These are phyloP conservation scores for Acanthamoeba castellanii DNA, from an alignment of 208 protist species.

Conservation along the genomic window DNA sequence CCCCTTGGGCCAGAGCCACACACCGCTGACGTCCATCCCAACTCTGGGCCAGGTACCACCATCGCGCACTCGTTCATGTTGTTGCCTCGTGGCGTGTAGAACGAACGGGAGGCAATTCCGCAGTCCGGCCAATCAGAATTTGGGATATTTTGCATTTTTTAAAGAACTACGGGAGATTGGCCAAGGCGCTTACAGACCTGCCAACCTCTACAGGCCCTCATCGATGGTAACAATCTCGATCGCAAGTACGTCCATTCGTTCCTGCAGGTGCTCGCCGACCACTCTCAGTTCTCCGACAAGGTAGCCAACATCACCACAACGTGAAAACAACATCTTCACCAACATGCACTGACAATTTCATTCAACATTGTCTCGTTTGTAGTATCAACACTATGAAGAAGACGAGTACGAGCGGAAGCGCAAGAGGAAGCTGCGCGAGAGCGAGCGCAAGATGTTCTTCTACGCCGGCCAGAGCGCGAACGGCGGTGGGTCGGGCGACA, in stretches of 20 bases:
- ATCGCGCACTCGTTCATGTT: neutral
- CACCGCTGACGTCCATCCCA: conserved; percentile 21
- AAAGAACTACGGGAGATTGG: neutral
- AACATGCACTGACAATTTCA: neutral
- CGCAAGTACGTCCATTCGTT: conserved; percentile 67
- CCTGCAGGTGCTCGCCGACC: conserved; percentile 57
- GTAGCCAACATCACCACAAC: neutral
- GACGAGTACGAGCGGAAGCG: conserved; percentile 64
- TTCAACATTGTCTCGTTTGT: neutral
- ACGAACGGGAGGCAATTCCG: neutral
- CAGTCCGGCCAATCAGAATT: neutral
- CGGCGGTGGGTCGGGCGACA: neutral
- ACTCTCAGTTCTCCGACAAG: conserved; percentile 44
- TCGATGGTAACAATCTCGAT: conserved; percentile 36
- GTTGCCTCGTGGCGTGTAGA: neutral
- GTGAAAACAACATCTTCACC: too few relatives aligned
- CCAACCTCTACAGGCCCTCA: neutral
- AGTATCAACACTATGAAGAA: conserved; percentile 53
- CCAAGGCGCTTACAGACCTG: neutral
- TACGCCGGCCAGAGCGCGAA: conserved; percentile 12
- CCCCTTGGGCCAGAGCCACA: conserved; percentile 62
- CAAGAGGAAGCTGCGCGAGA: conserved; percentile 35
- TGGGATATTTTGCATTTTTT: neutral
- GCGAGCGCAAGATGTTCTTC: conserved; percentile 66
- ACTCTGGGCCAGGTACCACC: conserved; percentile 17